Evolutionary conservation across 768 basidiomycete species (phyloP).

Genomic region (Hemileccinum impolitum): DNA sequence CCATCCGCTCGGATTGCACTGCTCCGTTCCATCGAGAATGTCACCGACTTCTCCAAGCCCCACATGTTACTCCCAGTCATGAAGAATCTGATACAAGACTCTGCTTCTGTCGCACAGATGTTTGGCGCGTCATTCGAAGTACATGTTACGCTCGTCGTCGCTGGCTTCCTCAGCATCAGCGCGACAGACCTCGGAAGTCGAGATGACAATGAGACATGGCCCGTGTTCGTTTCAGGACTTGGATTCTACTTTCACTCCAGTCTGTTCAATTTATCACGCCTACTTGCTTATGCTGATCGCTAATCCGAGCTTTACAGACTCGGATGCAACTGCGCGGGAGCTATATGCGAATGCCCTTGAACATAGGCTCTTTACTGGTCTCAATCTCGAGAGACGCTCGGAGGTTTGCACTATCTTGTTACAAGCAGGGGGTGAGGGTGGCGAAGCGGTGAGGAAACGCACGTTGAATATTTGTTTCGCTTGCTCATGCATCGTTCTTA

Average conservation of each 20-base stretch:
- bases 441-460: constrained; percentile 43
- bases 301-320: constrained; percentile 32
- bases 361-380: constrained; percentile 50
- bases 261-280: constrained; percentile 24
- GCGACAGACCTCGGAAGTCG: constrained; percentile 43
- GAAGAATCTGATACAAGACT: constrained; percentile 32
- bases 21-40: constrained; percentile 41
- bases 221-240: constrained; percentile 43
- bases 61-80: constrained; percentile 60
- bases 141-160: constrained; percentile 34
- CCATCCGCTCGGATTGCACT: constrained; percentile 50
- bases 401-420: constrained; percentile 58
- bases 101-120: constrained; percentile 27
- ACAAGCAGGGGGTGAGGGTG: constrained; percentile 44
- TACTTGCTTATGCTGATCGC: background rate
- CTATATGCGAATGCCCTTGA: constrained; percentile 46
- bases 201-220: constrained; percentile 45
- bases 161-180: constrained; percentile 51
- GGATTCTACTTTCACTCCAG: constrained; percentile 46
- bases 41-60: constrained; percentile 43
- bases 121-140: constrained; percentile 38
- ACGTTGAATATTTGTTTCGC: background rate
- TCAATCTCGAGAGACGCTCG: constrained; percentile 52
- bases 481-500: constrained; percentile 16
- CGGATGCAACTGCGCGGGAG: constrained; percentile 35